A percentile compares a stretch with the other conserved stretches of the same genome.
phyloP scores from a whole-genome alignment of 78 protist species.

The Acrasis kona region DNA sequence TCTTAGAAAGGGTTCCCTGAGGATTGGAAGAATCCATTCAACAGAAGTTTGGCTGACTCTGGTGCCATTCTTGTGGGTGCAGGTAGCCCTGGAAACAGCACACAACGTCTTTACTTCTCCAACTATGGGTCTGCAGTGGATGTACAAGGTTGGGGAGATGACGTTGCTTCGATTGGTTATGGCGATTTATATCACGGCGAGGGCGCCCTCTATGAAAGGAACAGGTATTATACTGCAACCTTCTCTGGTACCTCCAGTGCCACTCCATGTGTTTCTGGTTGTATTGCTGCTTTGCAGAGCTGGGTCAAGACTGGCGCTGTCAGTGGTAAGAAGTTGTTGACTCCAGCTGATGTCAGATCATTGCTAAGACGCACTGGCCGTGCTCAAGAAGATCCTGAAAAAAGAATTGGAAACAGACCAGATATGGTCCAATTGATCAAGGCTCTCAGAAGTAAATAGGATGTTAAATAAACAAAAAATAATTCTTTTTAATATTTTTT shows the following conservation, averaged over 20 bases:
- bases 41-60: not conserved
- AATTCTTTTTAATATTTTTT: too few relatives aligned
- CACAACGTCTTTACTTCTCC: not conserved
- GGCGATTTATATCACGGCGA: not conserved
- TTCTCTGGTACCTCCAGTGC: not conserved
- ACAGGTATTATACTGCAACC: not conserved
- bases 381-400: not conserved
- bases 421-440: not conserved
- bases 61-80: not conserved
- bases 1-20: not conserved
- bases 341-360: not conserved
- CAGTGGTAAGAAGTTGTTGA: not conserved
- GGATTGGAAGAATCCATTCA: not conserved
- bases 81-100: not conserved
- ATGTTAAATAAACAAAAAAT: too few relatives aligned
- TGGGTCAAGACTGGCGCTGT: not conserved
- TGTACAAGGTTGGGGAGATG: not conserved
- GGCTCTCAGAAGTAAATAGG: not conserved
- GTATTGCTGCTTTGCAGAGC: not conserved
- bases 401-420: constrained; percentile 1
- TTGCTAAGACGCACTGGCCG: not conserved
- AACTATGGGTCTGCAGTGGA: not conserved
- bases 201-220: too few relatives aligned
- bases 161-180: not conserved
- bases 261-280: not conserved